phyloP scores from a whole-genome alignment of 805 yeast genomes.

The Grigorovia transvaalensis region DNA sequence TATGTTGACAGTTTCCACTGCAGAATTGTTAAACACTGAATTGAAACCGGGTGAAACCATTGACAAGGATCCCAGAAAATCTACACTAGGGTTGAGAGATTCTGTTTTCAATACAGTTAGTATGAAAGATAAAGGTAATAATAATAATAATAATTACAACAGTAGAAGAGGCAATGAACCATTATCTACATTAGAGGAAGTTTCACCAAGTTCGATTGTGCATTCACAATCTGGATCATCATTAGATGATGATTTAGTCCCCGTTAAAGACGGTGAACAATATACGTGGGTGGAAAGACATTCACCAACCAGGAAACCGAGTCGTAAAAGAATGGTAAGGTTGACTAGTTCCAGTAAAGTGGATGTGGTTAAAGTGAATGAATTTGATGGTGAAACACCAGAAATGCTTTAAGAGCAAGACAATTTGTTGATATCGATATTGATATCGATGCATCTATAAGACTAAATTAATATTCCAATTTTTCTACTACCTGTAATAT shows the following conservation, averaged over 20 bases:
- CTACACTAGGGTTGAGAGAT: constrained; percentile 32
- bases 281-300: constrained; percentile 24
- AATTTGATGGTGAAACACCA: constrained; percentile 19
- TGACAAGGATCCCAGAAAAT: constrained; percentile 35
- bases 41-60: constrained; percentile 51
- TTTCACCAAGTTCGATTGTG: constrained; percentile 2
- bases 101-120: constrained; percentile 30
- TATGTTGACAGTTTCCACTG: constrained; percentile 75
- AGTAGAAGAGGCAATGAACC: not conserved
- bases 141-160: not conserved
- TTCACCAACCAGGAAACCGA: constrained; percentile 20
- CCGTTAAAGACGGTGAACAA: constrained; percentile 25
- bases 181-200: not conserved
- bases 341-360: constrained; percentile 29
- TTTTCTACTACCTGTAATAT: too few relatives aligned
- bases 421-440: not conserved
- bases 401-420: not conserved
- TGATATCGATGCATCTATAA: not conserved
- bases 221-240: constrained; percentile 12
- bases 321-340: constrained; percentile 30
- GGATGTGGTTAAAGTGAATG: constrained; percentile 25
- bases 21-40: constrained; percentile 69
- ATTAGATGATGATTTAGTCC: constrained; percentile 26
- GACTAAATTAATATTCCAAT: not conserved
- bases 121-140: not conserved